A percentile compares a stretch with the other conserved stretches of the same genome.
Evolutionary conservation across 192 early-diverging fungal genomes (phyloP).

Genomic region (Coemansia sp.): DNA sequence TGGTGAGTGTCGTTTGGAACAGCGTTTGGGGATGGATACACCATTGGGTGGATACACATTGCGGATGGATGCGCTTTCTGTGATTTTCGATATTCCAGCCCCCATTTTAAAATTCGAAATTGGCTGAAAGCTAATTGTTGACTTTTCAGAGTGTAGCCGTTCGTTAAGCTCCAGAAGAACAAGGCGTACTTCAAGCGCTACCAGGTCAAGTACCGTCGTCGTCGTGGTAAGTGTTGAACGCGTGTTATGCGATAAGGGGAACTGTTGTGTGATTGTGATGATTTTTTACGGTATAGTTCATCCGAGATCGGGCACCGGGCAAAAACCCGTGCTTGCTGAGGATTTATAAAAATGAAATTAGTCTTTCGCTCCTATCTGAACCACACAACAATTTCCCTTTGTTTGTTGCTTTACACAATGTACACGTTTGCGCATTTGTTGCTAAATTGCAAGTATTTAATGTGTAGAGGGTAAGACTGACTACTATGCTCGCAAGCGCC

Average conservation of each 20-base stretch:
- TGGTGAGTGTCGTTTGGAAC: slow-evolving; percentile 22
- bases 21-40: background rate
- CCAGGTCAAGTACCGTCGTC: slow-evolving; percentile 99
- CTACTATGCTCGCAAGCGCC: slow-evolving; percentile 99
- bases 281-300: slow-evolving; percentile 72
- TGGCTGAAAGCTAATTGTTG: background rate
- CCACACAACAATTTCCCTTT: background rate
- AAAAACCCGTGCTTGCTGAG: slow-evolving; percentile 41
- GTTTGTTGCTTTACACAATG: background rate
- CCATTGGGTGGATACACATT: background rate
- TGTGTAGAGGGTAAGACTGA: slow-evolving; percentile 98
- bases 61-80: background rate
- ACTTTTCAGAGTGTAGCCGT: slow-evolving; percentile 50
- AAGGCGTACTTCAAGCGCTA: slow-evolving; percentile 99
- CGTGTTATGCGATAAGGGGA: background rate
- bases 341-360: slow-evolving; percentile 41
- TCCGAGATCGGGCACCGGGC: slow-evolving; percentile 57
- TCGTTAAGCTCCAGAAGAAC: slow-evolving; percentile 89
- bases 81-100: background rate
- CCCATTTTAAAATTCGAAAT: slow-evolving; percentile 5
- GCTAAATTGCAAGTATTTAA: background rate
- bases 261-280: slow-evolving; percentile 54
- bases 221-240: slow-evolving; percentile 73
- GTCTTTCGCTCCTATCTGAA: slow-evolving; percentile 94
- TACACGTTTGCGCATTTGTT: background rate